These are phyloP conservation scores for Aspergillus nidulans DNA, from an alignment of 495 filamentous ascomycete genomes.

Conservation along the genomic window DNA sequence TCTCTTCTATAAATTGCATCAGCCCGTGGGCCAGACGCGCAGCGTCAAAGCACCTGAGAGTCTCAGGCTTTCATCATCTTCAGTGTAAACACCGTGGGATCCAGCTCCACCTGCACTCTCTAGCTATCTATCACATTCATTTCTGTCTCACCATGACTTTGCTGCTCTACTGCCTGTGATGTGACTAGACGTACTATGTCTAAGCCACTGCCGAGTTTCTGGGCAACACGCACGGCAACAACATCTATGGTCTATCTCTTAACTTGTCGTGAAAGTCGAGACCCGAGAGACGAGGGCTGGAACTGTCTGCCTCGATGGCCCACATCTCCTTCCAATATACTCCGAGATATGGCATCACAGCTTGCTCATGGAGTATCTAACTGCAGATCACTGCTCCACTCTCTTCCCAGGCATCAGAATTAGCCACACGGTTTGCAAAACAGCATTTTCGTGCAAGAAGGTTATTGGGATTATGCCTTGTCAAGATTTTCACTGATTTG, in stretches of 20 bases:
- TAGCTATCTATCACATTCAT: background rate
- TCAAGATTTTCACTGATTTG: background rate
- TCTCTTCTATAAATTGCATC: background rate
- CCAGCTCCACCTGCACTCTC: background rate
- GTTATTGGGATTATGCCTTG: background rate
- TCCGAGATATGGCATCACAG: background rate
- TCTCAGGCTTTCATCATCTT: too few species aligned
- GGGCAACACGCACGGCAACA: background rate
- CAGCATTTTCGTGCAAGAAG: background rate
- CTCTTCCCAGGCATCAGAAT: conserved; percentile 9
- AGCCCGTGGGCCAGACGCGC: too few species aligned
- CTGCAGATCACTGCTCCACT: conserved; percentile 8
- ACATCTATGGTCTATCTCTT: background rate
- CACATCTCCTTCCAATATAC: background rate
- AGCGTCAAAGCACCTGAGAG: too few species aligned
- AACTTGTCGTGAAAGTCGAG: background rate
- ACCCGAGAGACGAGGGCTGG: background rate
- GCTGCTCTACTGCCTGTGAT: background rate
- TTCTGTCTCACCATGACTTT: background rate
- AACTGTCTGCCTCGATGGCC: background rate
- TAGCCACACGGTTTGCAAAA: background rate
- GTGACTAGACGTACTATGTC: background rate
- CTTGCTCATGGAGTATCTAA: background rate
- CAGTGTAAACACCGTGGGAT: too few species aligned
- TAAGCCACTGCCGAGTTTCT: background rate